Evolutionary conservation across 306 rosid genomes (phyloP), one percentile per base, ranked within the genome.

Genomic region (Quercus alba): DNA sequence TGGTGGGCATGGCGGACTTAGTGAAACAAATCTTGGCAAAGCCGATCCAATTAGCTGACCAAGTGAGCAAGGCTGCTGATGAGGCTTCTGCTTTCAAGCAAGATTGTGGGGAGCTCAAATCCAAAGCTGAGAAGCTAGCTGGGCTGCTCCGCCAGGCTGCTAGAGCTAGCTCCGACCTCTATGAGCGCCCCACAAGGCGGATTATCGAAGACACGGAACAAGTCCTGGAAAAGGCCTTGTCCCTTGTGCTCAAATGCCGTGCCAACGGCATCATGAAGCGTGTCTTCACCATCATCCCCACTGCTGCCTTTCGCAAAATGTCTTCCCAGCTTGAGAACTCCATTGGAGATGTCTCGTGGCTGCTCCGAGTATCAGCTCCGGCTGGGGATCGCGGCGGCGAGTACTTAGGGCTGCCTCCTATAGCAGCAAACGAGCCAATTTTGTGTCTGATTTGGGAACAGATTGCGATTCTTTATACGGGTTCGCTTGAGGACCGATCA

Each of bases 31-130:
- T 89, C 46, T 77, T 94, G 26, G 92, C 92, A 0, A 90, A 82
- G 56, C 98, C 98, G 78, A 94, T 94, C 83, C 98, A 90, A 77
- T 55, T 91, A 30, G 92, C 98, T 0, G 98, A 90, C 86, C 98
- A 91, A 72, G 92, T 91, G 1, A 78, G 76, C 28, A 90, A 94
- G 70, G 90, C 94, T 0, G 94, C 95, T 1, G 95, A 91, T 21
- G 97, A 91, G 52, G 95, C 89, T 0, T 91, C 83, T 26, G 86
- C 88, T 0, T 90, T 83, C 73, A 94, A 90, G 85, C 92, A 86
- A 56, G 98, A 91, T 18, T 89, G 97, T 67, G 21, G 46, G 10
- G 97, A 94, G 62, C 89, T 94, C 26, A 91, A 91, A 72, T 64
- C 95, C 69, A 94, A 91, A 84, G 86, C 98, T 0, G 97, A 94